Base-by-base conservation (phyloP, 257 asterid genomes). In the Petunia secreta region DNA sequence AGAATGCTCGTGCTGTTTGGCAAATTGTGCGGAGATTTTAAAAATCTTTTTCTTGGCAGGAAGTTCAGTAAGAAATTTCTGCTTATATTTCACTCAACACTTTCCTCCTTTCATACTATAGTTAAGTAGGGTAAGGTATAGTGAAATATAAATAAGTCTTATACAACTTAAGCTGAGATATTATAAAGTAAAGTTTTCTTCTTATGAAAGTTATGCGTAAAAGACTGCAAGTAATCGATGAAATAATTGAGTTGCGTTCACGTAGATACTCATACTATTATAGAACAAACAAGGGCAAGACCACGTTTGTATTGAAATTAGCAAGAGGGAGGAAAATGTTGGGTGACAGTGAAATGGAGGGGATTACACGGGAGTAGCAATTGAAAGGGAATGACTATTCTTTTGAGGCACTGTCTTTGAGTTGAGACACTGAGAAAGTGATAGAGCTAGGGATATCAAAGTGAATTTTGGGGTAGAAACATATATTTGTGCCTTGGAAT, bases 381-480 rank as follows among this genome's bases (percentile, higher is more conserved):
- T 41, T 10, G 80, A 63, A 80, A 53, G 57, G 80, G 46, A 54
- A 58, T 25, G 40, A 9, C 38, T 78, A 59, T 82, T 83, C 86
- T 88, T 88, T 88, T 85, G 85, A 88, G 81, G 82, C 64, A 71
- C 5, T 15, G 69, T 10, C 41, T 38, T 40, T 75, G 81, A 53
- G 86, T 58, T 65, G 41, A 36, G 62, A 66, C 41, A 44, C 34
- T 11, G 48, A 48, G 79, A 82, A 75, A 75, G 79, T 13, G 82
- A 66, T 74, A 82, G 82, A 50, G 85, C 78, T 53, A 75, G 25
- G 25, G 80, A 25, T 48, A 71, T 60, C 81, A 66, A 40, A 46
- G 34, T 62, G 77, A 54, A 57, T 25, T 25, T 25, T 67, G 52
- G 65, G 76, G 53, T 3, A 36, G 25, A 25, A 25, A 44, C 36